Percentiles rank a stretch among this genome's conserved stretches.
Conservation (phyloP, 495 filamentous ascomycete genomes). For the Xylaria sp. region DNA sequence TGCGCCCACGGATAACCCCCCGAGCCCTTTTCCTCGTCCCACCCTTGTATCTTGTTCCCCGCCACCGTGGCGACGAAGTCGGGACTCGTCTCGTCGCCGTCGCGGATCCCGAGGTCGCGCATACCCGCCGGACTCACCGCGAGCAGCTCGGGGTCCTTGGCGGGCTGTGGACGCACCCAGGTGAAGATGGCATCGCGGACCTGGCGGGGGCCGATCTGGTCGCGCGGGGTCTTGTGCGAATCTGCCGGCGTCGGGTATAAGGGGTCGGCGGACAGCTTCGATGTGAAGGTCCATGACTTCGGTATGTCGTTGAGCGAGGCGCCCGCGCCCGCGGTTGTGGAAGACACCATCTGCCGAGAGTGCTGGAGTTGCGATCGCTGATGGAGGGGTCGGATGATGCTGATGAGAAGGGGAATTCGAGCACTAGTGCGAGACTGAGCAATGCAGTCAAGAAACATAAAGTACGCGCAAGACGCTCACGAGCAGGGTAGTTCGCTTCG, state of each 20-base stretch:
- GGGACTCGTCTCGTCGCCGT: conserved; percentile 69
- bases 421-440: conserved; percentile 8
- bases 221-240: conserved; percentile 80
- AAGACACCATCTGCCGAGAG: conserved; percentile 36
- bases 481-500: neutral
- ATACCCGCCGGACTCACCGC: conserved; percentile 79
- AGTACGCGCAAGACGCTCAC: conserved; percentile 1
- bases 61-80: conserved; percentile 79
- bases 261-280: conserved; percentile 77
- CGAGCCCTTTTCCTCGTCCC: conserved; percentile 63
- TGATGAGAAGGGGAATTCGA: conserved; percentile 12
- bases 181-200: conserved; percentile 89
- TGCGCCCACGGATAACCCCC: conserved; percentile 95
- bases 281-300: conserved; percentile 86
- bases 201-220: conserved; percentile 77
- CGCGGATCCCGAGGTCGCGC: conserved; percentile 74
- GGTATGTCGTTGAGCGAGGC: conserved; percentile 72
- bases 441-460: conserved; percentile 17
- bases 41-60: conserved; percentile 78
- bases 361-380: conserved; percentile 31
- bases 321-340: conserved; percentile 36
- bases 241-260: conserved; percentile 78
- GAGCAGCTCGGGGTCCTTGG: conserved; percentile 76
- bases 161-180: conserved; percentile 80
- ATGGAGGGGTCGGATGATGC: conserved; percentile 2